Conservation (phyloP, 2,329 filamentous ascomycete species). For the Kalmusia sp. region DNA sequence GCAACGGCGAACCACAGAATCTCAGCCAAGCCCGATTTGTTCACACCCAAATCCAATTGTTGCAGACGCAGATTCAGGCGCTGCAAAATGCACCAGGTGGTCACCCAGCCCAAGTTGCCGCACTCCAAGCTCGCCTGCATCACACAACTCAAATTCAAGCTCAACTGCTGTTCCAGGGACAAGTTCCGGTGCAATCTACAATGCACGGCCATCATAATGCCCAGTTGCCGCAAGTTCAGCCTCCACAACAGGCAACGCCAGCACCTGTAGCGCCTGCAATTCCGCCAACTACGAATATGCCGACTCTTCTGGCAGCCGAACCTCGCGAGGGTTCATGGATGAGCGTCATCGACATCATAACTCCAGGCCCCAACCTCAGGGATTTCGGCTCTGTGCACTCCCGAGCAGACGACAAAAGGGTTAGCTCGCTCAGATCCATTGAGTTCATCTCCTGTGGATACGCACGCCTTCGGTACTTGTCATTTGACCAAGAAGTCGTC, state of each 20-base stretch:
- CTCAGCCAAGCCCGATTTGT: too few relatives aligned
- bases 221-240: background rate
- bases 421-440: slow-evolving; percentile 51
- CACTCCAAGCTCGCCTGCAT: slow-evolving; percentile 18
- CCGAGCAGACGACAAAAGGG: slow-evolving; percentile 30
- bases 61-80: slow-evolving; percentile 25
- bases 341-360: slow-evolving; percentile 57
- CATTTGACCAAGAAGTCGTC: slow-evolving; percentile 44
- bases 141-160: slow-evolving; percentile 27
- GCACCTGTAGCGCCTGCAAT: slow-evolving; percentile 12
- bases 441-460: slow-evolving; percentile 70
- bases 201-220: too few relatives aligned
- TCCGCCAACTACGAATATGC: slow-evolving; percentile 14
- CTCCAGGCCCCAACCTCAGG: slow-evolving; percentile 54
- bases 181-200: too few relatives aligned
- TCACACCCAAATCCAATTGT: slow-evolving; percentile 18
- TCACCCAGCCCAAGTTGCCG: background rate
- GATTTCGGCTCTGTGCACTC: slow-evolving; percentile 49
- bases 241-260: background rate
- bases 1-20: slow-evolving; percentile 16
- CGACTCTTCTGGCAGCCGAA: slow-evolving; percentile 40
- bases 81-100: slow-evolving; percentile 29
- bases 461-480: slow-evolving; percentile 49
- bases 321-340: slow-evolving; percentile 59
- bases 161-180: too few relatives aligned